Conservation (phyloP, 345 rosid genomes). For the Corchorus olitorius region DNA sequence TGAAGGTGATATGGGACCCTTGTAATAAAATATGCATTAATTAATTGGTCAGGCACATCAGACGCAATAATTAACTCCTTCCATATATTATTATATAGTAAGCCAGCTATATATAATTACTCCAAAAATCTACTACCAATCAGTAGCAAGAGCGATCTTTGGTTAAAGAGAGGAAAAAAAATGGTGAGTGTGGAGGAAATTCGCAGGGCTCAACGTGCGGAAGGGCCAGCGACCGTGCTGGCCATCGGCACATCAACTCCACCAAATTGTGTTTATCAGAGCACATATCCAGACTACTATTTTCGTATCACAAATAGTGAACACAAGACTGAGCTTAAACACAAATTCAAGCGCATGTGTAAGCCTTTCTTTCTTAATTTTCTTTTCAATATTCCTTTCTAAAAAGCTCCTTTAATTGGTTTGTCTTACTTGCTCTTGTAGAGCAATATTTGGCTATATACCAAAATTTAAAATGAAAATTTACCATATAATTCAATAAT, state of each 20-base stretch:
- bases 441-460: no score
- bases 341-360: conserved; percentile 44
- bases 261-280: conserved; percentile 30
- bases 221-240: conserved; percentile 54
- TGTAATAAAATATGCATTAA: no score
- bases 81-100: no score
- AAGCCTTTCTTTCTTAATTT: neutral
- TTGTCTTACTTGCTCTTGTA: no score
- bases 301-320: conserved; percentile 26
- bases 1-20: no score
- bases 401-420: no score
- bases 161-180: neutral
- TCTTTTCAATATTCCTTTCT: neutral
- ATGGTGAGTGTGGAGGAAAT: conserved; percentile 53
- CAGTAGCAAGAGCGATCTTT: neutral
- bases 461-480: no score
- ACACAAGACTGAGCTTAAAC: conserved; percentile 28
- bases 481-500: no score
- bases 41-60: no score
- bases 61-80: no score
- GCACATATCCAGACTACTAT: conserved; percentile 35
- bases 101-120: no score
- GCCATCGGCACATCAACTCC: conserved; percentile 37
- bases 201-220: conserved; percentile 39
- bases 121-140: no score